Base-by-base conservation (phyloP, 495 filamentous ascomycete species). In the Neurospora intermedia region DNA sequence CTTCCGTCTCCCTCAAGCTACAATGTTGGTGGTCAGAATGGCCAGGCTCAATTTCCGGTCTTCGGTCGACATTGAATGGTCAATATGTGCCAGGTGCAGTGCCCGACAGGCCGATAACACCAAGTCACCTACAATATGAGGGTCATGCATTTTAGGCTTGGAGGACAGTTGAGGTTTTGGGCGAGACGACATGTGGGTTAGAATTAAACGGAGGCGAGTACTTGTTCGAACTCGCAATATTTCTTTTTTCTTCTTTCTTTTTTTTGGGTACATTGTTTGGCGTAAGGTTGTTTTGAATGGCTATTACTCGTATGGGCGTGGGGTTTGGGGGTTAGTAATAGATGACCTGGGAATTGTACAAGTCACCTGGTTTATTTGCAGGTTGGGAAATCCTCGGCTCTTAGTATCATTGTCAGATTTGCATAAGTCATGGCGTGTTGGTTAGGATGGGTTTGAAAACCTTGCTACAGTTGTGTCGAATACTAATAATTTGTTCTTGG, bases 111-210 rank as follows among this genome's bases (percentile, higher is more conserved):
- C 16, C 79, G 39, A 54, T 78, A 66, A 78, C 83, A 70, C 74
- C 83, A 69, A 75, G 79, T 10, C 72, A 74, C 13, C 75, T 79
- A 78, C 72, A 74, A 74, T 78, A 78, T 41, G 82, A 85, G 18
- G 82, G 82, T 27, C 82, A 84, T 39, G 82, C 80, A 48, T 84
- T 84, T 43, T 84, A 80, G 73, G 48, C 23, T 6, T 11, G 48
- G 20, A 59, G 23, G 20, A 59, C 48, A 27, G 6, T 59, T 59
- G 11, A 59, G 48, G 11, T 2, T 27, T 59, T 59, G 20, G 23
- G 48, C 20, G 48, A 15, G 20, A 38, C 54, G 4, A 35, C 4
- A 18, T 35, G 3, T 66, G 54, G 27, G 54, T 4, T 66, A 66
- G 54, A 38, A 38, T 18, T 7, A 15, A 66, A 62, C 13, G 13